phyloP scores from a whole-genome alignment of 495 filamentous ascomycete genomes.

The Aspergillus bridgeri region DNA sequence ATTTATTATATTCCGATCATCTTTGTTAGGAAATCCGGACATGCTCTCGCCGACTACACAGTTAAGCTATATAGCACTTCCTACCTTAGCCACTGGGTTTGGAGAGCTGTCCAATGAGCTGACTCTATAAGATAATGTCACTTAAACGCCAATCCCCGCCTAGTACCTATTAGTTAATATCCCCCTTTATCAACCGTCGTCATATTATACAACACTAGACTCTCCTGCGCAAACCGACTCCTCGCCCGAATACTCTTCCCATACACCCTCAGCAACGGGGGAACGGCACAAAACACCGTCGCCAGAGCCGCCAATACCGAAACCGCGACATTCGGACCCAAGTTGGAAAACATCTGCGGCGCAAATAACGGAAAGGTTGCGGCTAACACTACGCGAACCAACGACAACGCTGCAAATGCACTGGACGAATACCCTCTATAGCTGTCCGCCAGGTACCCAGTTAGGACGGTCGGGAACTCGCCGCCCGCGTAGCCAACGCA shows the following conservation, averaged over 20 bases:
- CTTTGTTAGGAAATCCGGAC: too few species aligned
- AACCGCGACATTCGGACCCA: slow-evolving; percentile 45
- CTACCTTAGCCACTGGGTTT: too few species aligned
- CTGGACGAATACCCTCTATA: slow-evolving; percentile 51
- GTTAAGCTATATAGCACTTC: too few species aligned
- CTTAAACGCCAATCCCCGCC: too few species aligned
- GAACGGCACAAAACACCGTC: slow-evolving; percentile 42
- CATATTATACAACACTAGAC: slow-evolving; percentile 12
- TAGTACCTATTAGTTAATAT: neutral
- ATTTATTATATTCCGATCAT: too few species aligned
- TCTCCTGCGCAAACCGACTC: slow-evolving; percentile 49
- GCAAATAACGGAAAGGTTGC: slow-evolving; percentile 48
- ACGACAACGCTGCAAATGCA: slow-evolving; percentile 46
- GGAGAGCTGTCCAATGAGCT: too few species aligned
- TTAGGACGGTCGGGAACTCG: slow-evolving; percentile 46
- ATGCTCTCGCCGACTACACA: too few species aligned
- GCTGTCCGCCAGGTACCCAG: slow-evolving; percentile 52
- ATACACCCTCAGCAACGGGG: slow-evolving; percentile 41
- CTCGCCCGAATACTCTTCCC: slow-evolving; percentile 38
- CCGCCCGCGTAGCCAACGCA: slow-evolving; percentile 49
- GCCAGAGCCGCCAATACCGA: slow-evolving; percentile 44
- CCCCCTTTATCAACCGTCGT: neutral
- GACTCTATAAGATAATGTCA: too few species aligned
- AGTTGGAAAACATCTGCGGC: slow-evolving; percentile 36
- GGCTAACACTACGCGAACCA: slow-evolving; percentile 42